Evolutionary conservation across 2,329 filamentous ascomycete genomes (phyloP).

Genomic region (Cytospora piceae): DNA sequence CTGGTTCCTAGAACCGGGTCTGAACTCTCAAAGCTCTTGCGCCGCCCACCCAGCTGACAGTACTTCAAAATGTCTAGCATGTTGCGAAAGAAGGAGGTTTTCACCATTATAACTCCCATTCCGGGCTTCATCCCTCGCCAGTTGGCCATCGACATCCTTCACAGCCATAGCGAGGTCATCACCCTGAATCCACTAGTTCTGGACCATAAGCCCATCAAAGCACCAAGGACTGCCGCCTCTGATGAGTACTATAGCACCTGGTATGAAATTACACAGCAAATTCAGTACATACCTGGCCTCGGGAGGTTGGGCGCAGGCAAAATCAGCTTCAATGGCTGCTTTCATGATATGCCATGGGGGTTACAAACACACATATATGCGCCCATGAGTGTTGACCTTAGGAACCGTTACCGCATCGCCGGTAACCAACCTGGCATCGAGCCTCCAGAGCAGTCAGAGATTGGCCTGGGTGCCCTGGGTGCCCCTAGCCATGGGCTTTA

Average conservation of each 20-base stretch:
- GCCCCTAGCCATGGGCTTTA: slow-evolving; percentile 68
- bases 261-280: slow-evolving; percentile 73
- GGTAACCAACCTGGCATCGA: slow-evolving; percentile 71
- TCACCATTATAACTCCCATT: slow-evolving; percentile 72
- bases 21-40: neutral
- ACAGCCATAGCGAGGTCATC: slow-evolving; percentile 72
- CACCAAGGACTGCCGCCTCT: slow-evolving; percentile 67
- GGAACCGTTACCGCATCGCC: slow-evolving; percentile 69
- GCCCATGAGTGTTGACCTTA: slow-evolving; percentile 67
- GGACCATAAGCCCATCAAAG: slow-evolving; percentile 64
- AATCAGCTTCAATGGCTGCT: slow-evolving; percentile 72
- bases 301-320: slow-evolving; percentile 67
- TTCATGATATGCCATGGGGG: slow-evolving; percentile 73
- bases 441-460: slow-evolving; percentile 62
- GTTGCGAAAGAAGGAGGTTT: slow-evolving; percentile 65
- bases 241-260: slow-evolving; percentile 76
- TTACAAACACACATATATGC: slow-evolving; percentile 74
- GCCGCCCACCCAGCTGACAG: slow-evolving; percentile 19
- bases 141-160: slow-evolving; percentile 72
- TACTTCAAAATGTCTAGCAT: slow-evolving; percentile 40
- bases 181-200: slow-evolving; percentile 71
- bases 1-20: slow-evolving; percentile 3
- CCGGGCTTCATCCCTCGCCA: slow-evolving; percentile 72
- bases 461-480: slow-evolving; percentile 61
- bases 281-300: slow-evolving; percentile 69